Base-by-base conservation (phyloP, 371 early-diverging fungal species). In the Mucor irregularis region DNA sequence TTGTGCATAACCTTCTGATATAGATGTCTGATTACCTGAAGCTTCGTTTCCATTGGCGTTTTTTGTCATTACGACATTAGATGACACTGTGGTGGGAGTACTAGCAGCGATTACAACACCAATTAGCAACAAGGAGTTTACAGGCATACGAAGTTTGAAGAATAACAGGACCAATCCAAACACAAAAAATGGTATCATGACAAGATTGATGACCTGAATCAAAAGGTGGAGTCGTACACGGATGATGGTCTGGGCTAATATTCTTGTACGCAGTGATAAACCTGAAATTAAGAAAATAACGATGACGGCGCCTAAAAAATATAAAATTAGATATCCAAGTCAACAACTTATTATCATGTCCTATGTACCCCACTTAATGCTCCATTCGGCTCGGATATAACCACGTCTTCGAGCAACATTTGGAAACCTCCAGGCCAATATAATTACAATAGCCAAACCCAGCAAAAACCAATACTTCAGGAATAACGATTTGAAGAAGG, bases 41-140 rank as follows among this genome's bases (percentile, higher is more conserved):
- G 89, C 84, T 58, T 88, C 90, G 53, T 85, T 88, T 19, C 91
- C 91, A 29, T 68, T 58, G 0, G 89, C 87, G 51, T 84, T 83
- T 65, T 84, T 84, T 4, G 91, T 90, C 89, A 89, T 89, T 60
- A 89, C 82, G 11, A 88, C 88, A 63, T 89, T 89, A 21, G 91
- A 89, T 2, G 89, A 86, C 37, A 90, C 86, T 8, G 91, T 90
- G 0, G 91, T 89, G 0, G 91, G 91, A 7, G 86, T 88, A 17
- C 84, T 79, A 24, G 84, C 82, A 33, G 86, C 82, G 52, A 90
- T 83, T 5, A 88, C 81, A 39, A 90, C 66, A 31, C 89, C 90
- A 4, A 84, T 78, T n/a, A 87, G 58, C 4, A 90, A 65, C 8
- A 82, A 74, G 6, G 74, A 71, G 37, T 83, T 83, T 38, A 90